Conservation (phyloP, 2,329 filamentous ascomycete genomes). For the Arachnopeziza araneosa region DNA sequence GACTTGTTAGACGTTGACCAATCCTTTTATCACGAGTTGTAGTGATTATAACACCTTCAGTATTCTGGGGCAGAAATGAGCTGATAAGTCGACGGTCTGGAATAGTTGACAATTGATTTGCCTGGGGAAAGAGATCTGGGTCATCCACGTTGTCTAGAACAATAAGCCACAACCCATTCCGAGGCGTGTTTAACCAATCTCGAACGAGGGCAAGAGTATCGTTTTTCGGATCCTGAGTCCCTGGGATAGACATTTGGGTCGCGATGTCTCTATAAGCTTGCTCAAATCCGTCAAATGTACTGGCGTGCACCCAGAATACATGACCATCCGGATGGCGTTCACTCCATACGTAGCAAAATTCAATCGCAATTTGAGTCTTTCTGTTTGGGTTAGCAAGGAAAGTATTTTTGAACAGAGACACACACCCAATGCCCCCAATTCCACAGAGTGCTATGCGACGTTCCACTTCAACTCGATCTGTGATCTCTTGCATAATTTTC, state of each 20-base stretch:
- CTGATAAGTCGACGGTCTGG: conserved; percentile 5
- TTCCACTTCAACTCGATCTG: not conserved
- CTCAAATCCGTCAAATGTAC: conserved; percentile 16
- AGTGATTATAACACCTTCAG: conserved; percentile 20
- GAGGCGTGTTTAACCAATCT: conserved; percentile 8
- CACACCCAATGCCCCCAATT: conserved; percentile 1
- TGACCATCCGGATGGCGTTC: conserved; percentile 27
- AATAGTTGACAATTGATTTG: not conserved
- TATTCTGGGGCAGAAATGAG: conserved; percentile 18
- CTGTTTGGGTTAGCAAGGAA: conserved; percentile 4
- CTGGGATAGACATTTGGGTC: conserved; percentile 9
- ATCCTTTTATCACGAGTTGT: conserved; percentile 20
- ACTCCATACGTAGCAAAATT: conserved; percentile 9
- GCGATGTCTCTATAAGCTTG: conserved; percentile 11
- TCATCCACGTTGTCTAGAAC: conserved; percentile 43
- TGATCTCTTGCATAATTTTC: conserved; percentile 11
- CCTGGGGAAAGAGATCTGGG: conserved; percentile 24
- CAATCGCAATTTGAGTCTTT: conserved; percentile 17
- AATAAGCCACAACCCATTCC: conserved; percentile 34
- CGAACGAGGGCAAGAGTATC: conserved; percentile 12
- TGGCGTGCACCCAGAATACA: conserved; percentile 37
- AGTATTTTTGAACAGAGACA: not conserved
- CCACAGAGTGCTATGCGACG: not conserved
- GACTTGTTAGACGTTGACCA: conserved; percentile 18
- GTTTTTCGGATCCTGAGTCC: conserved; percentile 9